A percentile compares a stretch with the other conserved stretches of the same genome.
Evolutionary conservation across 768 basidiomycete genomes (phyloP).

Genomic region (Suillus decipiens): DNA sequence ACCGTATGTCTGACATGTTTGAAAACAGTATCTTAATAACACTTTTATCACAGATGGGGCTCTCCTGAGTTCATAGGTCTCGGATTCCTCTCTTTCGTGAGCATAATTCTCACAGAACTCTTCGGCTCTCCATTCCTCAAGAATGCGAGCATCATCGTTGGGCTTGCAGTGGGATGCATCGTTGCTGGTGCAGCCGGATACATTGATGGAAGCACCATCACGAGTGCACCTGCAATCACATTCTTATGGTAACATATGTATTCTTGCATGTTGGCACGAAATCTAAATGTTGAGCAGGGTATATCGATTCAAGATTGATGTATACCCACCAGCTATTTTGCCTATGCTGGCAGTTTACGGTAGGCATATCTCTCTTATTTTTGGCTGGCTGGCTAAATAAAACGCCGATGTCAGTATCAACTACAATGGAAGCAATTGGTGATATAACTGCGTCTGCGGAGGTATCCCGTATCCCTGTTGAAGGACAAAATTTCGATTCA

Average conservation of each 20-base stretch:
- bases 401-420: conserved; percentile 47
- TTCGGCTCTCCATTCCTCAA: conserved; percentile 87
- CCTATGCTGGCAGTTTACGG: conserved; percentile 64
- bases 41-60: conserved; percentile 56
- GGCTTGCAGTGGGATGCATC: conserved; percentile 2
- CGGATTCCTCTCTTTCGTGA: conserved; percentile 79
- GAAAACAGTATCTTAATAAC: background rate
- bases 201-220: conserved; percentile 66
- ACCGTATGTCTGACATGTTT: conserved; percentile 40
- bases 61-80: conserved; percentile 84
- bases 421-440: conserved; percentile 84
- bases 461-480: conserved; percentile 72
- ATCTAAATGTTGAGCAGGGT: conserved; percentile 44
- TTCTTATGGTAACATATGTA: conserved; percentile 62
- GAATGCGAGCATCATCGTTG: conserved; percentile 67
- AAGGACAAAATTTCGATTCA: conserved; percentile 75
- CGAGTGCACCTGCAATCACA: conserved; percentile 72
- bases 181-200: conserved; percentile 39
- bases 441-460: conserved; percentile 85
- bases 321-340: conserved; percentile 71
- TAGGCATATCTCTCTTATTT: conserved; percentile 39
- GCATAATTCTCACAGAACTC: conserved; percentile 77
- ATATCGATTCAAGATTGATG: conserved; percentile 60
- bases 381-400: conserved; percentile 18
- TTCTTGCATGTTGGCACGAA: too few species aligned